Base-by-base conservation (phyloP, 2,329 filamentous ascomycete species). In the Eurotiales sp. region DNA sequence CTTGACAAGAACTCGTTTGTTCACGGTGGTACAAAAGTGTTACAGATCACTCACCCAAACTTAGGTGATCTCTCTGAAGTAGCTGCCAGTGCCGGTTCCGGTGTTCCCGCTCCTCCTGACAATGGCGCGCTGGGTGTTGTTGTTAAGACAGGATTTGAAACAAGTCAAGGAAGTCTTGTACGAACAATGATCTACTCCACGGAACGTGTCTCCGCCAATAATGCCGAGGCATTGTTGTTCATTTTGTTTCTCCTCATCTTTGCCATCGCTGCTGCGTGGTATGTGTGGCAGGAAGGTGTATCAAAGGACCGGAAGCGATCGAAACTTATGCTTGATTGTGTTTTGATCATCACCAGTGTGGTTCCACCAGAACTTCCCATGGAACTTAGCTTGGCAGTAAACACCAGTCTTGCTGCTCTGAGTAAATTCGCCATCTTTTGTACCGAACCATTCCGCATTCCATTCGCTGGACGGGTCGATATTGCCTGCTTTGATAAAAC, bases 131-230 rank as follows among this genome's bases (percentile, higher is more conserved):
- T 97, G 77, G 93, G 91, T 55, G 82, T 99, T 56, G 90, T 99
- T 41, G 86, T 91, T 64, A 97, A 96, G 81, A 99, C 93, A 49
- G 93, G 93, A 11, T 99, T 99, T 64, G 95, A 99, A 74, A 99
- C 93, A 10, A 97, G 92, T 51, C 95, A 99, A 73, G 93, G 93
- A 57, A 96, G 90, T 71, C 82, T 99, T 54, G 93, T 99, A 55
- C 88, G 93, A 56, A 99, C 93, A 60, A 99, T 99, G 93, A 99
- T 99, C 64, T 99, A 96, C 76, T 96, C 95, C 1, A 99, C 93
- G 1, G 93, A 99, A 72, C 90, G 92, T 59, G 92, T 99, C 21
- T 97, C 92, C n/a, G 93, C 93, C 61, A 96, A 96, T 75, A 97
- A 99, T 65, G 85, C 86, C 40, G 93, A 99, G 72, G 93, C 93